Evolutionary conservation across 768 basidiomycete species (phyloP).

Genomic region (Tricholoma saponaceum): DNA sequence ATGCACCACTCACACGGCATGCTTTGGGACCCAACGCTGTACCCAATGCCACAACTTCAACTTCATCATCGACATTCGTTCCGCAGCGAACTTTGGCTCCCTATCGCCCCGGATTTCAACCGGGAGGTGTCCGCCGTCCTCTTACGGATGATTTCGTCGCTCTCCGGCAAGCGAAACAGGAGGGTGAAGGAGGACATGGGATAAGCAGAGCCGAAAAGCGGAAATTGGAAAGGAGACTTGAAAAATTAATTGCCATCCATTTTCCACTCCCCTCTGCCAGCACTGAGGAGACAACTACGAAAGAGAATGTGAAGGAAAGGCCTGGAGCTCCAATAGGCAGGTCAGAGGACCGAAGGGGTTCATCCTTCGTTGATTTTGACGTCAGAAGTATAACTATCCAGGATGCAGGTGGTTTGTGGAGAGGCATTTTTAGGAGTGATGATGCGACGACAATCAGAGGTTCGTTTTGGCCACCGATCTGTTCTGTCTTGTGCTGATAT

Average conservation of each 20-base stretch:
- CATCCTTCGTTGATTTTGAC: constrained; percentile 74
- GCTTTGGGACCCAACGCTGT: not conserved
- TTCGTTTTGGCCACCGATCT: constrained; percentile 24
- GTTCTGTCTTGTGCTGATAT: constrained; percentile 3
- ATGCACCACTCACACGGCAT: not conserved
- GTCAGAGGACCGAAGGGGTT: constrained; percentile 41
- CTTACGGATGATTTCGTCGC: constrained; percentile 81
- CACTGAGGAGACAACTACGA: not conserved
- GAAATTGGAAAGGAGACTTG: constrained; percentile 80
- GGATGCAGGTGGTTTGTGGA: constrained; percentile 68
- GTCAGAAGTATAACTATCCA: constrained; percentile 48
- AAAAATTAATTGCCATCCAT: constrained; percentile 79
- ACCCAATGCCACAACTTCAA: constrained; percentile 1
- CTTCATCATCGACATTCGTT: constrained; percentile 4
- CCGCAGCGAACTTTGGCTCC: constrained; percentile 40
- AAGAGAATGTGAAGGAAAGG: constrained; percentile 13
- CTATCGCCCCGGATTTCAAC: constrained; percentile 93
- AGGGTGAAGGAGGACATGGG: constrained; percentile 29
- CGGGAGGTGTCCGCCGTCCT: constrained; percentile 74
- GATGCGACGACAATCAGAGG: constrained; percentile 68
- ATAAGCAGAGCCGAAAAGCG: constrained; percentile 71
- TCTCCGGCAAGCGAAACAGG: constrained; percentile 33
- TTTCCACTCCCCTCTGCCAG: constrained; percentile 37
- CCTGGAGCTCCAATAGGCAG: constrained; percentile 13
- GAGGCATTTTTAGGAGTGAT: constrained; percentile 47